These are phyloP conservation scores for Daldinia sp. DNA, from an alignment of 2,329 filamentous ascomycete species.

Conservation along the genomic window DNA sequence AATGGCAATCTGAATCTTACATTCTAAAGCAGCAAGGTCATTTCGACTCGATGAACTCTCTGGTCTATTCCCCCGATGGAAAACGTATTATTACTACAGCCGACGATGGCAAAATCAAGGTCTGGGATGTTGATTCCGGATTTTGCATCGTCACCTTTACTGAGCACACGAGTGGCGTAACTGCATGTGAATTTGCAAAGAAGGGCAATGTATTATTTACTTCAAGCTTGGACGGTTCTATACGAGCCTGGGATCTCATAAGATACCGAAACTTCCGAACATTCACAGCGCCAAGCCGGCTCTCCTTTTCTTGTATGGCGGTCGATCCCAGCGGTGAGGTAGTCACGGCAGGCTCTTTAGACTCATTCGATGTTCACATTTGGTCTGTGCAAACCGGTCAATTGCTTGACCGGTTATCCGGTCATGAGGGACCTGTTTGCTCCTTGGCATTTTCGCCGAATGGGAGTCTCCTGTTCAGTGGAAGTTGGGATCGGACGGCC, in stretches of 20 bases:
- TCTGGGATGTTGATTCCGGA: slow-evolving; percentile 95
- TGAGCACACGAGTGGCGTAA: slow-evolving; percentile 93
- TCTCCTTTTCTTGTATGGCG: slow-evolving; percentile 92
- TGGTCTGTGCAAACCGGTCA: slow-evolving; percentile 99
- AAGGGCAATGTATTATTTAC: slow-evolving; percentile 96
- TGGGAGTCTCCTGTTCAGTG: slow-evolving; percentile 83
- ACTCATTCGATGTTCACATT: slow-evolving; percentile 96
- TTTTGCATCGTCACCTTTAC: slow-evolving; percentile 99
- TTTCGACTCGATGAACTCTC: slow-evolving; percentile 92
- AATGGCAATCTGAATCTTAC: slow-evolving; percentile 99
- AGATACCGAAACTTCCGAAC: slow-evolving; percentile 97
- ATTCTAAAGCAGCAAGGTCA: slow-evolving; percentile 98
- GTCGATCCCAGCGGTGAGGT: slow-evolving; percentile 98
- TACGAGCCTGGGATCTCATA: slow-evolving; percentile 95
- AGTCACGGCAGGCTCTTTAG: slow-evolving; percentile 91
- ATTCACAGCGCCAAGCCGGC: slow-evolving; percentile 89
- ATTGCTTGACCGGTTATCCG: slow-evolving; percentile 86
- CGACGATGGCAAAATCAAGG: slow-evolving; percentile 97
- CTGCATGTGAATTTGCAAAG: slow-evolving; percentile 93
- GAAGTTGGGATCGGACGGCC: slow-evolving; percentile 96
- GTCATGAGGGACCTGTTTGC: slow-evolving; percentile 93
- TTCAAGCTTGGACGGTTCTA: slow-evolving; percentile 89
- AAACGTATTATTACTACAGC: slow-evolving; percentile 92
- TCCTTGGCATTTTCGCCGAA: slow-evolving; percentile 89
- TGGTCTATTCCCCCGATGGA: slow-evolving; percentile 93